Conservation (phyloP, 2,329 filamentous ascomycete species). For the Calonectria fujianensis region DNA sequence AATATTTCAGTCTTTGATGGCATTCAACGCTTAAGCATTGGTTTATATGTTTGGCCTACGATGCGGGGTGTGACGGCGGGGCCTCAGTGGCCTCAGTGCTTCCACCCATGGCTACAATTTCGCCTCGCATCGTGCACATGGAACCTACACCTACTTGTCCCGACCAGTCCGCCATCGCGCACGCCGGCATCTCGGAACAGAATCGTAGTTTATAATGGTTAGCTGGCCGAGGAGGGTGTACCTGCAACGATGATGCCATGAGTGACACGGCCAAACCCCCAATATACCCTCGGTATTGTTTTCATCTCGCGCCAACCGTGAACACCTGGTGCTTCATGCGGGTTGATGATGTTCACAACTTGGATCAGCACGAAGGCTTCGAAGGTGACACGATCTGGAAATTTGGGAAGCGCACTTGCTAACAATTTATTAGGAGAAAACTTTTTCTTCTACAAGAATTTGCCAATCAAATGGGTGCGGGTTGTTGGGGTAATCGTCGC, state of each 20-base stretch:
- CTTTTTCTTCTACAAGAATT: conserved; percentile 81
- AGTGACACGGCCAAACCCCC: conserved; percentile 60
- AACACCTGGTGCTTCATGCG: conserved; percentile 76
- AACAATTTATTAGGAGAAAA: conserved; percentile 64
- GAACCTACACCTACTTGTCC: conserved; percentile 19
- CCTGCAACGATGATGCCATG: conserved; percentile 68
- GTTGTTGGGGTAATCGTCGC: conserved; percentile 82
- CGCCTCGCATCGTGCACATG: conserved; percentile 9
- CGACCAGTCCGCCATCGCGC: conserved; percentile 24
- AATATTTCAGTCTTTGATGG: not conserved
- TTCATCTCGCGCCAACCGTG: conserved; percentile 77
- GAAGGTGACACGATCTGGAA: conserved; percentile 70
- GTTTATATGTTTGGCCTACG: not conserved
- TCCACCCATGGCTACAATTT: not conserved
- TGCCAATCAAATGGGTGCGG: conserved; percentile 85
- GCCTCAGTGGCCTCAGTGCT: conserved; percentile 6
- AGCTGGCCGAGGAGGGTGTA: conserved; percentile 26
- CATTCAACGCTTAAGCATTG: not conserved
- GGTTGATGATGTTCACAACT: conserved; percentile 68
- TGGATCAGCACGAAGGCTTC: conserved; percentile 70
- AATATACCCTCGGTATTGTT: conserved; percentile 78
- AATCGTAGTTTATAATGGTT: conserved; percentile 40
- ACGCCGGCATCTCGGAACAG: conserved; percentile 20
- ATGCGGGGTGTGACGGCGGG: conserved; percentile 22
- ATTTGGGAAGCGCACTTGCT: conserved; percentile 15